Conservation (phyloP, 768 basidiomycete genomes). For the Rhodotorula taiwanensis region DNA sequence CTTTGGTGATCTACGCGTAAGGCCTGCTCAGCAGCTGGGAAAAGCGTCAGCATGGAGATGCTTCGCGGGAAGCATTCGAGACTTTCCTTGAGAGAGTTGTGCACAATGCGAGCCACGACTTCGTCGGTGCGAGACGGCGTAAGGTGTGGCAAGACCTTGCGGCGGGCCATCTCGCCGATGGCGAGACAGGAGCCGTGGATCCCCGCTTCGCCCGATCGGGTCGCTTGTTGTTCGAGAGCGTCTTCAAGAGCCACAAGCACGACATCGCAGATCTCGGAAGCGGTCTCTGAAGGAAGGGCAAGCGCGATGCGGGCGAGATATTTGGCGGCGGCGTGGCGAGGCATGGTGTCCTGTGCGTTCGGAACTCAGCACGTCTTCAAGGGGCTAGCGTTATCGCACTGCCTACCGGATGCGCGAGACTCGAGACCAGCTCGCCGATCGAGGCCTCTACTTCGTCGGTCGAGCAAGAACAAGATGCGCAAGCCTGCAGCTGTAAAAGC, state of each 20-base stretch:
- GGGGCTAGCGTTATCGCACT: not conserved
- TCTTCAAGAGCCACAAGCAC: slow-evolving; percentile 70
- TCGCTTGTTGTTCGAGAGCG: slow-evolving; percentile 53
- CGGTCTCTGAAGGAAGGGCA: slow-evolving; percentile 67
- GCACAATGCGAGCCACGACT: slow-evolving; percentile 59
- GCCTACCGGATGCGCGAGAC: slow-evolving; percentile 72
- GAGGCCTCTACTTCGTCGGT: slow-evolving; percentile 70
- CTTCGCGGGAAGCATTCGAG: not conserved
- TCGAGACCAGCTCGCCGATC: slow-evolving; percentile 64
- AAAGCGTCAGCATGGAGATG: not conserved
- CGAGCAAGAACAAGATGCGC: slow-evolving; percentile 48
- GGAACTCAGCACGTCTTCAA: not conserved
- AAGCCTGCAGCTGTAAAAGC: slow-evolving; percentile 54
- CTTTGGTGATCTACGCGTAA: slow-evolving; percentile 85
- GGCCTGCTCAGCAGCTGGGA: slow-evolving; percentile 66
- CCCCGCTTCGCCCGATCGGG: slow-evolving; percentile 66
- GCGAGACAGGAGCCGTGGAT: slow-evolving; percentile 95
- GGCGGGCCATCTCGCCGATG: slow-evolving; percentile 82
- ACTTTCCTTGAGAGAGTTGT: slow-evolving; percentile 71
- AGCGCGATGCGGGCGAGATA: slow-evolving; percentile 77
- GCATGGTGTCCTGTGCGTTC: slow-evolving; percentile 69
- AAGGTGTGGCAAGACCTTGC: slow-evolving; percentile 54
- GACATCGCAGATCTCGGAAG: slow-evolving; percentile 72
- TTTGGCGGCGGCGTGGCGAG: slow-evolving; percentile 92
- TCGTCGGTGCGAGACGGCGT: slow-evolving; percentile 44